A percentile compares a stretch with the other conserved stretches of the same genome.
These are phyloP conservation scores for Colletotrichum sojae DNA, from an alignment of 2,329 filamentous ascomycete species.

Conservation along the genomic window DNA sequence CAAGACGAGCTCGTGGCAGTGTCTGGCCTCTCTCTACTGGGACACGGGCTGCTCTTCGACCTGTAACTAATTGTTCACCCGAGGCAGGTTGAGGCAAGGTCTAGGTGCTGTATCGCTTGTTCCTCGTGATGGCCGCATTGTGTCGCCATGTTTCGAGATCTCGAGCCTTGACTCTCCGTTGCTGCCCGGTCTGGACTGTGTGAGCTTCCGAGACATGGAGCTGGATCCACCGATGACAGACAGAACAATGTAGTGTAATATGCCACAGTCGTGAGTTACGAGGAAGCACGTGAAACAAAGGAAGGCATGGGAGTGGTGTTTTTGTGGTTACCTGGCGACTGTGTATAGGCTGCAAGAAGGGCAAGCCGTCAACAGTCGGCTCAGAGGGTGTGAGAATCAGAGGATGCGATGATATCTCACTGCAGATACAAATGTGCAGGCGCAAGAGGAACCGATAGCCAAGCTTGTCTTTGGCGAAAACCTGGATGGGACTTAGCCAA, in stretches of 20 bases:
- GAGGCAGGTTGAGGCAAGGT: constrained; percentile 1
- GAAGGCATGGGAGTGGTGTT: too few relatives aligned
- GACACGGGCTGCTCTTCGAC: neutral
- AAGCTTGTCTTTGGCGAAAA: constrained; percentile 15
- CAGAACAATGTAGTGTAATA: neutral
- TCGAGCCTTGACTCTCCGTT: constrained; percentile 24
- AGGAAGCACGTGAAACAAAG: too few relatives aligned
- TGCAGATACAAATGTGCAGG: neutral
- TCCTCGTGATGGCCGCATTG: constrained; percentile 13
- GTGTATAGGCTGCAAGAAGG: too few relatives aligned
- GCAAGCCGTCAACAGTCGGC: constrained; percentile 2
- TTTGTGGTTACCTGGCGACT: too few relatives aligned
- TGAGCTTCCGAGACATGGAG: constrained; percentile 24
- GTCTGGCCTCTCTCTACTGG: constrained; percentile 9
- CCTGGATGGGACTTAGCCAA: constrained; percentile 22
- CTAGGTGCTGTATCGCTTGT: constrained; percentile 8
- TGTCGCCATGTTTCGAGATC: constrained; percentile 27
- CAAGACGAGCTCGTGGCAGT: constrained; percentile 4
- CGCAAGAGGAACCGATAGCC: constrained; percentile 17
- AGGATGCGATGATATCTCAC: constrained; percentile 15
- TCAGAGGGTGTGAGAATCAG: constrained; percentile 17
- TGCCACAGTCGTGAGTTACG: too few relatives aligned
- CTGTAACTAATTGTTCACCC: constrained; percentile 10
- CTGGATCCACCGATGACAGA: constrained; percentile 9
- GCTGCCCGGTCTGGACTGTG: constrained; percentile 16